Evolutionary conservation across 805 yeast genomes (phyloP).

Genomic region (Nadsonia fulvescens): DNA sequence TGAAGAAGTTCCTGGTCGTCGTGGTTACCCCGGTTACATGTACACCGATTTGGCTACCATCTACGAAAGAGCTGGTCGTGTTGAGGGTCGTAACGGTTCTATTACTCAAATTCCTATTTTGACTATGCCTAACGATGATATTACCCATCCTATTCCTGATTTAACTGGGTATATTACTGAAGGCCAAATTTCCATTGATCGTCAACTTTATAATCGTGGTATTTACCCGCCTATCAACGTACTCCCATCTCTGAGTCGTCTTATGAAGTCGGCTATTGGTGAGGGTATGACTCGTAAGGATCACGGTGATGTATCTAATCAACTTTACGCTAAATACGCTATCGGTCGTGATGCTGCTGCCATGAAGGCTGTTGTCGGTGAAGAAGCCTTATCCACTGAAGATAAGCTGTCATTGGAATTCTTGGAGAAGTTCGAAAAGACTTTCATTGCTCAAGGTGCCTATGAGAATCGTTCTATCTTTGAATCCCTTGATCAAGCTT

Average conservation of each 20-base stretch:
- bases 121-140: constrained; percentile 99
- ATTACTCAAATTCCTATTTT: constrained; percentile 97
- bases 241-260: constrained; percentile 89
- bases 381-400: constrained; percentile 93
- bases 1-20: constrained; percentile 99
- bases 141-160: constrained; percentile 99
- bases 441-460: constrained; percentile 90
- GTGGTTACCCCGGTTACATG: constrained; percentile 99
- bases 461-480: constrained; percentile 89
- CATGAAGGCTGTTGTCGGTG: constrained; percentile 99
- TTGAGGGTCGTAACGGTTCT: constrained; percentile 98
- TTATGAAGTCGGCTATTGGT: constrained; percentile 99
- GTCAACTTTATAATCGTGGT: constrained; percentile 93
- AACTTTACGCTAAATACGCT: constrained; percentile 96
- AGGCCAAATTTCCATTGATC: constrained; percentile 95
- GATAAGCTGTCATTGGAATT: constrained; percentile 95
- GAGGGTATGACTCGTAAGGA: constrained; percentile 99
- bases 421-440: constrained; percentile 92
- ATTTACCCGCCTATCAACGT: constrained; percentile 98
- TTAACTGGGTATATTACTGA: constrained; percentile 98
- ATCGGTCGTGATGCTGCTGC: constrained; percentile 99
- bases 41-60: constrained; percentile 98
- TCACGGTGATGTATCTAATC: constrained; percentile 98
- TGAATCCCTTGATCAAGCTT: constrained; percentile 93
- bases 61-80: constrained; percentile 99